phyloP scores from a whole-genome alignment of 192 early-diverging fungal species.

The Backusella tarrabulga region DNA sequence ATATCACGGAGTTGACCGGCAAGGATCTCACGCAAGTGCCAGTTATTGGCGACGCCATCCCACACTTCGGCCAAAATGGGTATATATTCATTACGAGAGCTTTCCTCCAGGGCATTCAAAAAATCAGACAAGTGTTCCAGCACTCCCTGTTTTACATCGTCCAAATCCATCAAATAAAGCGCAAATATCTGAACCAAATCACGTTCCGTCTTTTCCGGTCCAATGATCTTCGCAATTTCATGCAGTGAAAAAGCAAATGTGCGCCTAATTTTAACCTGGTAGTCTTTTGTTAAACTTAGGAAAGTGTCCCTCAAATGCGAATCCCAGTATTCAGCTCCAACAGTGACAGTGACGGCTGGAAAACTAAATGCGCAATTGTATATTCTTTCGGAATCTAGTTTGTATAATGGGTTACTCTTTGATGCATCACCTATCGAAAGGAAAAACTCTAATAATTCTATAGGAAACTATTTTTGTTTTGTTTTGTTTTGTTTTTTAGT shows the following conservation, averaged over 20 bases:
- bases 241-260: constrained; percentile 62
- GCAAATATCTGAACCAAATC: constrained; percentile 55
- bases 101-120: constrained; percentile 56
- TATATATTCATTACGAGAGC: constrained; percentile 62
- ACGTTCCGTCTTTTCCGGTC: constrained; percentile 50
- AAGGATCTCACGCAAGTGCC: constrained; percentile 72
- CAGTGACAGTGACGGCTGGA: constrained; percentile 58
- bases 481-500: neutral
- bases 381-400: constrained; percentile 52
- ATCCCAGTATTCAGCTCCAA: constrained; percentile 56
- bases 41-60: constrained; percentile 64
- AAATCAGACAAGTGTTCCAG: constrained; percentile 66
- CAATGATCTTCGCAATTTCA: constrained; percentile 55
- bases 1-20: constrained; percentile 63
- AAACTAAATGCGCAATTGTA: constrained; percentile 60
- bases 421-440: constrained; percentile 32
- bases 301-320: constrained; percentile 49
- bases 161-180: constrained; percentile 48
- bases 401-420: constrained; percentile 38
- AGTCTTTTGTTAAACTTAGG: constrained; percentile 43
- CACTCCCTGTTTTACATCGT: constrained; percentile 71
- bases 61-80: constrained; percentile 66
- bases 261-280: constrained; percentile 51
- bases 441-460: constrained; percentile 48
- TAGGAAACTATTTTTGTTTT: constrained; percentile 38